Conservation (phyloP, 2,329 filamentous ascomycete genomes). For the Nothophoma quercina region DNA sequence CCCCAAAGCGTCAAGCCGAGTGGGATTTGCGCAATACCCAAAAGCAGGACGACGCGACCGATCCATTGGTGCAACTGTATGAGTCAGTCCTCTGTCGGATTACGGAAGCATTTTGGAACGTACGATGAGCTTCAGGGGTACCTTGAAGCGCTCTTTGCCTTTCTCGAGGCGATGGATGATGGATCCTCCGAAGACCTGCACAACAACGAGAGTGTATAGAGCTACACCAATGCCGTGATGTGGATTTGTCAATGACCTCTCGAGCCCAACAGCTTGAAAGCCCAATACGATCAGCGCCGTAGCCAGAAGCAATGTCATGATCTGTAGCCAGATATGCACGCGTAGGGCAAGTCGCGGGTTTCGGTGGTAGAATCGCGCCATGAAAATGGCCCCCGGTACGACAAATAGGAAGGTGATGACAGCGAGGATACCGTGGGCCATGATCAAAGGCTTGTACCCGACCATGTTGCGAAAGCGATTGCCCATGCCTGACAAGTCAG, state of each 20-base stretch:
- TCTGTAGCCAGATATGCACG: constrained; percentile 77
- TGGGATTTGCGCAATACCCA: constrained; percentile 87
- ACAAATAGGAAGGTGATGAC: constrained; percentile 77
- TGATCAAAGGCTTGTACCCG: constrained; percentile 75
- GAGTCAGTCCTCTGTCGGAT: constrained; percentile 18
- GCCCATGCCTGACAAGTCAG: constrained; percentile 71
- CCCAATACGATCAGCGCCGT: constrained; percentile 78
- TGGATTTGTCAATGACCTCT: constrained; percentile 77
- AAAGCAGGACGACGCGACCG: constrained; percentile 76
- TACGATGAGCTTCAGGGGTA: constrained; percentile 67
- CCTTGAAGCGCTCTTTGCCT: constrained; percentile 60
- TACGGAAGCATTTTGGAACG: constrained; percentile 21
- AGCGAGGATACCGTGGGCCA: constrained; percentile 75
- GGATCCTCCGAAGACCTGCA: constrained; percentile 75
- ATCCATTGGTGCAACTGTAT: constrained; percentile 85
- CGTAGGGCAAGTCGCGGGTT: constrained; percentile 68
- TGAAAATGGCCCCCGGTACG: constrained; percentile 76
- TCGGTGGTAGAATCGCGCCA: constrained; percentile 73
- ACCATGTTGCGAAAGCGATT: constrained; percentile 75
- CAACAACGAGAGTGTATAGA: constrained; percentile 74
- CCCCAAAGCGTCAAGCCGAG: constrained; percentile 92
- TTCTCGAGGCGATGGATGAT: constrained; percentile 66
- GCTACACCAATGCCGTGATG: constrained; percentile 86
- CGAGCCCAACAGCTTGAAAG: constrained; percentile 78
- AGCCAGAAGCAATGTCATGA: constrained; percentile 71